These are phyloP conservation scores for Saposhnikovia divaricata DNA, from an alignment of 129 eudicot species.

Conservation along the genomic window DNA sequence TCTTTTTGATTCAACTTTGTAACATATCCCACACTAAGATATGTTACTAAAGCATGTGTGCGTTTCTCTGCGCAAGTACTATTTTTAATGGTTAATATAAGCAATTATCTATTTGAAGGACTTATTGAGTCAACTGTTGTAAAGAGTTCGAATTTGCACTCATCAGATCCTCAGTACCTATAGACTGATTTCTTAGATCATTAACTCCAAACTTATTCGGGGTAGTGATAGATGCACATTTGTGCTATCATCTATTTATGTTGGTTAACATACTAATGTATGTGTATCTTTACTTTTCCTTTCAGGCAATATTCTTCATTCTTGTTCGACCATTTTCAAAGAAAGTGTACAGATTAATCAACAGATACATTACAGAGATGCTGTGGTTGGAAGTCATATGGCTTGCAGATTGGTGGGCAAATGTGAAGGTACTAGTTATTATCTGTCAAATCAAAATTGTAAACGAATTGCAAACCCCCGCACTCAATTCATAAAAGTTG, in stretches of 20 bases:
- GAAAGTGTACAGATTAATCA: conserved; percentile 52
- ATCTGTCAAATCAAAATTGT: neutral
- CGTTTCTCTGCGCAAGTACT: too few relatives aligned
- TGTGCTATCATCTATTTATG: neutral
- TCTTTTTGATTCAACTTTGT: neutral
- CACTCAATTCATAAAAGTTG: neutral
- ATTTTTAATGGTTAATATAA: too few relatives aligned
- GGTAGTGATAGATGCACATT: neutral
- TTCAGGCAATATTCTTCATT: conserved; percentile 55
- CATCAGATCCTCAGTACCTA: neutral
- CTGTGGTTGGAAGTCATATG: conserved; percentile 70
- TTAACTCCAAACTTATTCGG: neutral
- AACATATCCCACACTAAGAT: too few relatives aligned
- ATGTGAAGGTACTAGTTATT: conserved; percentile 55
- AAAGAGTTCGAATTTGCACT: too few relatives aligned
- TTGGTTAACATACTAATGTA: neutral
- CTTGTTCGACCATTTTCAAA: conserved; percentile 59
- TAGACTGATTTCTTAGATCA: too few relatives aligned
- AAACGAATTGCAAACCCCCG: neutral
- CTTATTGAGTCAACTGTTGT: too few relatives aligned
- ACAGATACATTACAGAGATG: conserved; percentile 47
- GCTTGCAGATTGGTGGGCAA: conserved; percentile 98
- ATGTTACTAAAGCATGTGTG: too few relatives aligned
- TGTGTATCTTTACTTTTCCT: conserved; percentile 1
- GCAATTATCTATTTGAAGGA: too few relatives aligned